Conservation (phyloP, 495 filamentous ascomycete species). For the Penicillium atrosanguineum region DNA sequence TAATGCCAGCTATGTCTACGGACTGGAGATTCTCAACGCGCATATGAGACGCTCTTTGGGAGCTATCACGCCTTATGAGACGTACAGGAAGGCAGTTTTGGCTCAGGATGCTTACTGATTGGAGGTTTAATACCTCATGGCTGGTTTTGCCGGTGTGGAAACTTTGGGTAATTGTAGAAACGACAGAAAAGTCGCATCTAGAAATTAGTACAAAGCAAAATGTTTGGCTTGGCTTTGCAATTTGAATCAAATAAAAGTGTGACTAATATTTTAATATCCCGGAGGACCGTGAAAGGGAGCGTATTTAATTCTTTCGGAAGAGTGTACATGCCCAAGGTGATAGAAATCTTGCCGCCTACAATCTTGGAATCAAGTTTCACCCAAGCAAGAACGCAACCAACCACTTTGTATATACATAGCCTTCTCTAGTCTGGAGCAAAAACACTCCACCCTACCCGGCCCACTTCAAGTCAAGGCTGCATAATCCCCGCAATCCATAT, state of each 20-base stretch:
- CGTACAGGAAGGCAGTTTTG: slow-evolving; percentile 48
- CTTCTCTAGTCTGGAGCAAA: not conserved
- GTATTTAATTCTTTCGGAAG: no score
- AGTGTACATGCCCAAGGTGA: no score
- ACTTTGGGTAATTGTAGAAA: not conserved
- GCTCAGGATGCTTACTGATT: slow-evolving; percentile 27
- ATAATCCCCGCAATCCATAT: not conserved
- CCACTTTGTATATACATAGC: not conserved
- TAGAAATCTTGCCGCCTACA: no score
- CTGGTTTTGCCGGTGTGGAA: not conserved
- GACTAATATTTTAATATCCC: not conserved
- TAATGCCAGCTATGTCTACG: slow-evolving; percentile 93
- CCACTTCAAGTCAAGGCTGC: not conserved
- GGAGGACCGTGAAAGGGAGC: no score
- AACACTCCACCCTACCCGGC: not conserved
- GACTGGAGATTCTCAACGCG: slow-evolving; percentile 75
- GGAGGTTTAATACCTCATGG: not conserved
- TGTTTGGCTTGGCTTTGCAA: not conserved
- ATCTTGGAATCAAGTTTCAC: no score
- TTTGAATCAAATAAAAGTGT: not conserved
- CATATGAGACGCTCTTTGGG: slow-evolving; percentile 85
- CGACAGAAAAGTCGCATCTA: not conserved
- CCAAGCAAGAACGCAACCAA: no score
- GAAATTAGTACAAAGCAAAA: not conserved
- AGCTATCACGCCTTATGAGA: slow-evolving; percentile 77